Conservation (phyloP, 163 green algal genomes). For the Scenedesmus sp. region DNA sequence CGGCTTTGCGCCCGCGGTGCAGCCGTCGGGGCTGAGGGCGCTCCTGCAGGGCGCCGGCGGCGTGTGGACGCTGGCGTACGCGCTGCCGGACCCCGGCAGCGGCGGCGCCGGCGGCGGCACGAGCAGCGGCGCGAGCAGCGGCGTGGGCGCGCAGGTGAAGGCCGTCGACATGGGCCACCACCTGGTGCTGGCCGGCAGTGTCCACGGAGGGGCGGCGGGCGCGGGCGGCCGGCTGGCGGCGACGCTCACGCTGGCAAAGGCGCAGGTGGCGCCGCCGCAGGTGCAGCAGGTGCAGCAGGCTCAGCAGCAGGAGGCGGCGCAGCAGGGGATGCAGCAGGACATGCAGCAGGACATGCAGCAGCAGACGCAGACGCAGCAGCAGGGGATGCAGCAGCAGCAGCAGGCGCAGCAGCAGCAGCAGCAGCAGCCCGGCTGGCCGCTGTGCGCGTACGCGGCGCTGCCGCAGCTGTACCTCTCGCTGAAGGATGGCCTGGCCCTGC, state of each 20-base stretch:
- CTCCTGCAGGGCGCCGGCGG: too few species aligned
- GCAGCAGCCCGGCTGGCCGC: background rate
- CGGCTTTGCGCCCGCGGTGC: conserved; percentile 41
- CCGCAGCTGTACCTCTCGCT: conserved; percentile 46
- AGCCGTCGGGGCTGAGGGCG: background rate
- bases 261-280: background rate
- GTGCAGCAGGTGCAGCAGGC: background rate
- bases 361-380: background rate
- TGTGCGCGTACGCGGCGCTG: background rate
- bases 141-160: background rate
- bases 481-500: conserved; percentile 56
- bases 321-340: too few species aligned
- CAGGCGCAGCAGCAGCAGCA: background rate
- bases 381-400: background rate
- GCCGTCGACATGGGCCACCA: conserved; percentile 17
- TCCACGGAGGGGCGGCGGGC: background rate
- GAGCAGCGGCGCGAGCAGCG: background rate
- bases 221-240: background rate
- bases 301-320: too few species aligned
- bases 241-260: background rate
- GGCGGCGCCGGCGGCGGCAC: background rate
- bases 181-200: conserved; percentile 19
- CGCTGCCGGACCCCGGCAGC: too few species aligned
- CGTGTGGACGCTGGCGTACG: too few species aligned
- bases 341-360: too few species aligned